Percentiles rank a stretch among this genome's conserved stretches.
phyloP scores from a whole-genome alignment of 495 filamentous ascomycete genomes.

The Melanomma pulvis-pyrius region DNA sequence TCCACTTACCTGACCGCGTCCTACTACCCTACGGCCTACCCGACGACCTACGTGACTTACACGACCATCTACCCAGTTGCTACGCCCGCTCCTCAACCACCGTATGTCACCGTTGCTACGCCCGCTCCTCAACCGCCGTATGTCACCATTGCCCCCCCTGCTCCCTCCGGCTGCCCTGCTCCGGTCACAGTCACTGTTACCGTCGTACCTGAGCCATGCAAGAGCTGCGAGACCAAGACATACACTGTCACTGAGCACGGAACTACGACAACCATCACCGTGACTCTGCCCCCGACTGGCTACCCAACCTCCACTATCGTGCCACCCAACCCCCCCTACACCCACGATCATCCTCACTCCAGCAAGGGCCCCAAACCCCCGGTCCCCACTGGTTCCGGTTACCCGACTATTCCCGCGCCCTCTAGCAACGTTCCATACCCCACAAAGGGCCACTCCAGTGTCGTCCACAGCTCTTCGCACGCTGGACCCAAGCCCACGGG shows the following conservation, averaged over 20 bases:
- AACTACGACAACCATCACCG: constrained; percentile 27
- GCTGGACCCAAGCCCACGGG: constrained; percentile 28
- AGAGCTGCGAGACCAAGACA: constrained; percentile 26
- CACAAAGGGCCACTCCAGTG: constrained; percentile 9
- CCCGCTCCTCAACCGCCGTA: constrained; percentile 15
- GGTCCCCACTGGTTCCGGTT: constrained; percentile 5
- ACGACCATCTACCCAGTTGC: constrained; percentile 15
- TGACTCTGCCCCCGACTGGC: constrained; percentile 14
- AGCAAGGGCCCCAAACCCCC: constrained; percentile 8
- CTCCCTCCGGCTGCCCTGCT: constrained; percentile 26
- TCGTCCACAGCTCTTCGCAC: constrained; percentile 21
- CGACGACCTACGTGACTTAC: constrained; percentile 13
- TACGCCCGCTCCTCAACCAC: constrained; percentile 15
- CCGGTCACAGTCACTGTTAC: constrained; percentile 29
- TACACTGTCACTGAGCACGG: constrained; percentile 35
- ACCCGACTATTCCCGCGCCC: background rate
- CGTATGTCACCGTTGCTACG: constrained; percentile 23
- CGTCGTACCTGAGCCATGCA: constrained; percentile 11
- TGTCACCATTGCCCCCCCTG: constrained; percentile 14
- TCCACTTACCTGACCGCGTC: constrained; percentile 44
- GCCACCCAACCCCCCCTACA: background rate
- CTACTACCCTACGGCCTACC: constrained; percentile 34
- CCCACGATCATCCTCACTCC: constrained; percentile 1
- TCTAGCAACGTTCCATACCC: constrained; percentile 31
- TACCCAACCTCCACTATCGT: constrained; percentile 4